Conservation (phyloP, 177 flowering plant genomes). For the Vitis hybrid region DNA sequence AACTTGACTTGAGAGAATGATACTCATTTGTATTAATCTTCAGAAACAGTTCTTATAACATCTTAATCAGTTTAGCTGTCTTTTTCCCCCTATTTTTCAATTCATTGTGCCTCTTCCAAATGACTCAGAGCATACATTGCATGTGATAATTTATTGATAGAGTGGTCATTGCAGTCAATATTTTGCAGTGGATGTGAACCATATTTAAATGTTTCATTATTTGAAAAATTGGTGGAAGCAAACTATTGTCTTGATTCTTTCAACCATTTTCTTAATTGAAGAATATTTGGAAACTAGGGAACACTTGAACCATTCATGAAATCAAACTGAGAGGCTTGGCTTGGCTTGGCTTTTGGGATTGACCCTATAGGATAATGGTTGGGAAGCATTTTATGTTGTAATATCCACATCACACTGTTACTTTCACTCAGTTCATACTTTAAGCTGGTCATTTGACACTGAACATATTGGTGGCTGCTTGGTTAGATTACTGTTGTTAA, state of each 20-base stretch:
- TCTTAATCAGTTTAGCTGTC: neutral
- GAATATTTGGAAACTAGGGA: neutral
- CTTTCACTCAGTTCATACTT: no score
- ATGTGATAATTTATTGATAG: neutral
- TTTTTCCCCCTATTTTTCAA: no score
- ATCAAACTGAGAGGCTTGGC: neutral
- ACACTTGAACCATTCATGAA: neutral
- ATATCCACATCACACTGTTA: neutral
- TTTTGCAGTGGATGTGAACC: neutral
- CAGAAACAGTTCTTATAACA: slow-evolving; percentile 2
- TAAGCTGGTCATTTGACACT: no score
- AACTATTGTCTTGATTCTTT: neutral
- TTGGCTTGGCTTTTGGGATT: neutral
- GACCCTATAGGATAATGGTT: neutral
- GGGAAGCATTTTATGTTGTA: neutral
- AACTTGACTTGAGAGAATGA: slow-evolving; percentile 11
- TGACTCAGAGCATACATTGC: no score
- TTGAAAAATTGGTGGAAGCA: neutral
- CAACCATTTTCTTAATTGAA: neutral
- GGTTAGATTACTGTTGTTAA: no score
- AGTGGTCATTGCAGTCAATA: neutral
- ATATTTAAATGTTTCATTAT: neutral
- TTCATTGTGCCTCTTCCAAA: no score
- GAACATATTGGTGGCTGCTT: no score
- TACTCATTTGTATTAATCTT: slow-evolving; percentile 9